Evolutionary conservation across 345 rosid species (phyloP).

Genomic region (rapeseed (Brassica napus)): DNA sequence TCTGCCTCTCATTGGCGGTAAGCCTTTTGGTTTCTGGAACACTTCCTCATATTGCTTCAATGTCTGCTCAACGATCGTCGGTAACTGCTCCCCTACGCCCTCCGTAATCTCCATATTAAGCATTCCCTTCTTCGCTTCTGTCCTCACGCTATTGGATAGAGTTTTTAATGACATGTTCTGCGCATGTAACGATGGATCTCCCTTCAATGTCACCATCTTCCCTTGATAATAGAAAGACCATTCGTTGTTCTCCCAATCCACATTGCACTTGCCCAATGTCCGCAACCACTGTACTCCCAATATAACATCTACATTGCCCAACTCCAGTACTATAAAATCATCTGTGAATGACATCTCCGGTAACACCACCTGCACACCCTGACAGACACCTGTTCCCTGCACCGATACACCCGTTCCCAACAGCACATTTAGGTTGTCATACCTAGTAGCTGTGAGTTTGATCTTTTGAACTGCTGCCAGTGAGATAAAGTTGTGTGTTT

Average conservation of each 20-base stretch:
- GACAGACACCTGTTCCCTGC: not conserved
- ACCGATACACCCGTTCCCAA: not conserved
- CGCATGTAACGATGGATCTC: not conserved
- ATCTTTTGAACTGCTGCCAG: not conserved
- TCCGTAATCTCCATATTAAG: not conserved
- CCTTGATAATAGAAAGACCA: not conserved
- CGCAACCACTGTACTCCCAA: not conserved
- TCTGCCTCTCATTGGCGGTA: not conserved
- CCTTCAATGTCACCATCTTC: not conserved
- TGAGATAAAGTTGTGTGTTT: not conserved
- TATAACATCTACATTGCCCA: not conserved
- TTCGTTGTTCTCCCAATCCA: not conserved
- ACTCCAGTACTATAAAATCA: not conserved
- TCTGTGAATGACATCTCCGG: not conserved
- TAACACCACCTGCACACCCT: not conserved
- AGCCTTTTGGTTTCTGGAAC: not conserved
- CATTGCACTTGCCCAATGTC: not conserved
- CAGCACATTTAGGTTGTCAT: no score
- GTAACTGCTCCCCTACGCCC: not conserved
- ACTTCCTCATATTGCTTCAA: not conserved
- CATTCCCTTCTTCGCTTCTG: no score
- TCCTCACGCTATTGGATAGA: no score
- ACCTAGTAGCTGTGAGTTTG: no score
- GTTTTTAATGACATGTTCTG: not conserved
- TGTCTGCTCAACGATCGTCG: not conserved